Percentiles rank a stretch among this genome's conserved stretches.
phyloP scores from a whole-genome alignment of 108 stramenopile species.

The Nannochloropsis granulata region DNA sequence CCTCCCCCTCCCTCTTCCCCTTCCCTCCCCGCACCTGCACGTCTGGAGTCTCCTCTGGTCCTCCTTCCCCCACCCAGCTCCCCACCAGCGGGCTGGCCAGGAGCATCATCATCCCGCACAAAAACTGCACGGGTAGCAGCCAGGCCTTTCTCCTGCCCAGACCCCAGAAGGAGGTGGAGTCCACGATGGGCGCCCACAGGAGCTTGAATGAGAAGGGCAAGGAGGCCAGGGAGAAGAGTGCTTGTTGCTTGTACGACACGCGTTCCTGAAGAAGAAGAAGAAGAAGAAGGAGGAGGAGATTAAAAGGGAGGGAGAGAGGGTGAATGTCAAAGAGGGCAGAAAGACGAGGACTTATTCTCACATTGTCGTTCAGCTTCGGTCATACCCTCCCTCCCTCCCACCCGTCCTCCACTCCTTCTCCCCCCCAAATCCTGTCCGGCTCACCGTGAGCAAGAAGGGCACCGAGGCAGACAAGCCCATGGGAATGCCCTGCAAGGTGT shows the following conservation, averaged over 20 bases:
- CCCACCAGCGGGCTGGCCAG: conserved; percentile 17
- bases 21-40: conserved; percentile 60
- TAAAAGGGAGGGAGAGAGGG: not conserved
- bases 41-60: conserved; percentile 48
- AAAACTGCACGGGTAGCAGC: conserved; percentile 85
- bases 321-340: not conserved
- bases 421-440: conserved; percentile 22
- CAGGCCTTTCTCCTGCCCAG: conserved; percentile 92
- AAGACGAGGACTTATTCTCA: not conserved
- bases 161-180: conserved; percentile 62
- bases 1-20: not conserved
- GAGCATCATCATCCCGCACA: conserved; percentile 60
- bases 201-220: conserved; percentile 96
- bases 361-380: conserved; percentile 31
- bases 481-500: conserved; percentile 97
- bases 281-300: not conserved
- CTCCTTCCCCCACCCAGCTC: conserved; percentile 13
- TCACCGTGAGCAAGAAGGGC: conserved; percentile 89
- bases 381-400: not conserved
- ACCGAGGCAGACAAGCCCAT: conserved; percentile 92
- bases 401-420: not conserved
- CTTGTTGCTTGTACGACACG: conserved; percentile 81
- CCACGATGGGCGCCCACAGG: conserved; percentile 96
- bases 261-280: not conserved
- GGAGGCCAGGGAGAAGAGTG: conserved; percentile 77